Conservation (phyloP, 1,139 yeast species). For the Suhomyces guaymorum region DNA sequence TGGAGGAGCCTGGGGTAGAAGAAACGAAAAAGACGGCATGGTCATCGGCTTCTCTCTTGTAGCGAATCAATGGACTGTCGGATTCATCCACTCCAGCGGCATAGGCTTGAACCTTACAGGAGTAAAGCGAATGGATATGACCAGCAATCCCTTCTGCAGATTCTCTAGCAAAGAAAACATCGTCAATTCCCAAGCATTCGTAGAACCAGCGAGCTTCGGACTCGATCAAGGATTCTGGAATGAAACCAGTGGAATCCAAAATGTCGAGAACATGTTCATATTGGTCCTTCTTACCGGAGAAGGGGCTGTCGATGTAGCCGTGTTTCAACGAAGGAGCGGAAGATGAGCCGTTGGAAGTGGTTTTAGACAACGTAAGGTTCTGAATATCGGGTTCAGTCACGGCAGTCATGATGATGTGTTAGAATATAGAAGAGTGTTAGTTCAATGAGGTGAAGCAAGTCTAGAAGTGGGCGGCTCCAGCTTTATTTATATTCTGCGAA, state of each 20-base stretch:
- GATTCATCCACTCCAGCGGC: constrained; percentile 28
- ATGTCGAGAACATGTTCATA: constrained; percentile 79
- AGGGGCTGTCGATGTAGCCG: constrained; percentile 76
- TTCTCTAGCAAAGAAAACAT: constrained; percentile 86
- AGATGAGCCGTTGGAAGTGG: constrained; percentile 31
- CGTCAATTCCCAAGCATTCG: constrained; percentile 85
- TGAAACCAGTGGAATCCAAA: constrained; percentile 80
- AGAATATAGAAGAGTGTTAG: too few relatives aligned
- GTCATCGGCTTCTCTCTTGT: constrained; percentile 73
- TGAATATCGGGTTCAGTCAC: constrained; percentile 23
- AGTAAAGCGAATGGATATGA: constrained; percentile 83
- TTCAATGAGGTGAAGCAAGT: too few relatives aligned
- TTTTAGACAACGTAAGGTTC: constrained; percentile 26
- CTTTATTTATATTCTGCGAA: constrained; percentile 1
- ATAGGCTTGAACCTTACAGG: constrained; percentile 90
- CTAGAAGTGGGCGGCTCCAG: too few relatives aligned
- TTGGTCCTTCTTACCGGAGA: constrained; percentile 80
- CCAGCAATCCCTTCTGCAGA: constrained; percentile 77
- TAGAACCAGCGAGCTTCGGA: constrained; percentile 90
- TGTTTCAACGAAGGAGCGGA: constrained; percentile 39
- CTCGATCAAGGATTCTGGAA: constrained; percentile 85
- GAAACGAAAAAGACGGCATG: constrained; percentile 94
- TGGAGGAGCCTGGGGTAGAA: constrained; percentile 39
- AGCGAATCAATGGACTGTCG: constrained; percentile 59
- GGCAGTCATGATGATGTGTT: constrained; percentile 9